Evolutionary conservation across 2,329 filamentous ascomycete species (phyloP), one percentile per base, ranked within the genome.

Genomic region (Fragosphaeria purpurea): DNA sequence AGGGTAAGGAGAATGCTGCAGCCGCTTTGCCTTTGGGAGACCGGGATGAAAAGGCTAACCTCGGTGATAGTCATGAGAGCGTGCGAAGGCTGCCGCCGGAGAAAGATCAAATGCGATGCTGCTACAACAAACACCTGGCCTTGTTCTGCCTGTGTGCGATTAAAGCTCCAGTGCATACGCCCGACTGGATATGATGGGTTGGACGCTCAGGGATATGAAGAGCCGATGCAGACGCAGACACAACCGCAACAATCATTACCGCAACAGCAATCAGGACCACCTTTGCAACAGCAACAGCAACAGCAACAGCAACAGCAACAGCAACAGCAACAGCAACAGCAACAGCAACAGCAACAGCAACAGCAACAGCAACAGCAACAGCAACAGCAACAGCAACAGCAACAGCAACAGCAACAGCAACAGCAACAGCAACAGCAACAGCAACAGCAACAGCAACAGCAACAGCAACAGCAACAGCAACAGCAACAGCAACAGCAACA

Each of bases 31-130:
- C 4, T 22, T 22, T 22, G 22, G 22, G 22, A 3, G 22, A 22
- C 22, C 22, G 22, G 22, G 22, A 22, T 22, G 22, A 22, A 22
- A 22, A 37, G 11, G 47, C 33, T 38, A 42, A 44, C n/a, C 34
- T 32, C 30, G 32, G 10, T n/a, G 13, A n/a, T 57, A 94, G 91
- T 96, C 48, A 96, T 95, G 89, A 84, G 93, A 73, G 93, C 91
- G 51, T 97, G 91, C 67, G 91, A 96, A 70, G 91, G 91, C 54
- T 97, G 91, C 64, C 80, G 91, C 55, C 84, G 89, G 68, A 82
- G 91, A 62, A 98, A 98, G 69, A 98, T 98, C 65, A 95, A 95
- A 67, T 98, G 91, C 70, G 93, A 97, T 71, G 89, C 91, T 48
- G 91, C 91, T 22, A 95, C 91, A 11, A 96, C 90, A 41, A 96